These are phyloP conservation scores for Asterella californica DNA, from an alignment of 225 moss, liverwort and hornwort species.

Conservation along the genomic window DNA sequence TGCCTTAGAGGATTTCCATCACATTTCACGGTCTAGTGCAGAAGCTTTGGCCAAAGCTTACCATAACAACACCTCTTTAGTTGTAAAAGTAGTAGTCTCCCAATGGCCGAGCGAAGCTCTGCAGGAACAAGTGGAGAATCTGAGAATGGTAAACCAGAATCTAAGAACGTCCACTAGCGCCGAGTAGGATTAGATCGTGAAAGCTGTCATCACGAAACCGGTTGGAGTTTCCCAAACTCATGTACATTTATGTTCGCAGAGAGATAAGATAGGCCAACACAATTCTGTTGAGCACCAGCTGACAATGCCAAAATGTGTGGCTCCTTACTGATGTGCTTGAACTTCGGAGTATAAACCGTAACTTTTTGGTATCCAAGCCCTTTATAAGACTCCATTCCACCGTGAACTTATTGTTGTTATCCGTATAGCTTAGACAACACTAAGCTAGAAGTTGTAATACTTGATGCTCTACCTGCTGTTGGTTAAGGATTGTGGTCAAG, in stretches of 20 bases:
- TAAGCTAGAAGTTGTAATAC: neutral
- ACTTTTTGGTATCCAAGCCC: neutral
- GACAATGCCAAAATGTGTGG: neutral
- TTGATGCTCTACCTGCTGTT: neutral
- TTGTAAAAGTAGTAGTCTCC: constrained; percentile 7
- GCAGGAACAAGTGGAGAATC: constrained; percentile 3
- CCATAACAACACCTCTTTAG: constrained; percentile 17
- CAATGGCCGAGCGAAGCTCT: constrained; percentile 16
- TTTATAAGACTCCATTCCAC: neutral
- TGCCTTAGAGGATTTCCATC: constrained; percentile 17
- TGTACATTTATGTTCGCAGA: constrained; percentile 2
- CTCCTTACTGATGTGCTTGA: too few species aligned
- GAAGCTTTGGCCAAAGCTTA: constrained; percentile 20
- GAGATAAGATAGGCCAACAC: constrained; percentile 4
- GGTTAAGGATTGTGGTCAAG: neutral
- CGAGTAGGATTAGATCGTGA: neutral
- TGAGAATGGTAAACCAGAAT: constrained; percentile 21
- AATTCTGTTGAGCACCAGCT: constrained; percentile 1
- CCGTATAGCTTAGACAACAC: neutral
- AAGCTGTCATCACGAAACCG: constrained; percentile 3
- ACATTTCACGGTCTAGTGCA: constrained; percentile 12
- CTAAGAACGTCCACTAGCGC: constrained; percentile 21
- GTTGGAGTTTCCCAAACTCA: neutral
- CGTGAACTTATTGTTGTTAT: neutral
- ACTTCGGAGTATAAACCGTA: neutral